Evolutionary conservation across 176 grass and related monocot genomes (phyloP), one percentile per base, ranked within the genome.

Genomic region (Secale cereale): DNA sequence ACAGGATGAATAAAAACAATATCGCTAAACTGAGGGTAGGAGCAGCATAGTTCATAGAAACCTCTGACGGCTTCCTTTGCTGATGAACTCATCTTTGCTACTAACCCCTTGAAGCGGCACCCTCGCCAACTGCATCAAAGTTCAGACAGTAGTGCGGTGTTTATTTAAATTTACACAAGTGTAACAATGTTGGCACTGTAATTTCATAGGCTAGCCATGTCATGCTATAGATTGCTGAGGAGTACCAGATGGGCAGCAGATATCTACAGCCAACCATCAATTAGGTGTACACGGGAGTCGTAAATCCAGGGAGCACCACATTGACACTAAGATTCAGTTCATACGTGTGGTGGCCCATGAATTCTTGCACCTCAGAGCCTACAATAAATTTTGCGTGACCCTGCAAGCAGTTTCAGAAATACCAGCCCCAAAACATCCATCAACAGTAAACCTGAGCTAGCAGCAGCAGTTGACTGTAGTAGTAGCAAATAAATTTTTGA

Each of bases 231-330:
- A 39, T 39, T 39, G 37, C 37, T 39, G 37, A 87, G 10, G 45
- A 48, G 28, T 43, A 29, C 0, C 28, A 79, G 3, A 65, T 36
- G 46, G 26, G n/a, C 66, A 30, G 65, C 15, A 76, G 37, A 0
- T 86, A 95, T 93, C 87, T 83, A 86, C 66, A 98, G 46, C 4
- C 91, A 93, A 50, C 91, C 96, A 20, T 73, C 65, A 56, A 98
- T 87, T 45, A 94, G 64, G 80, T 98, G 96, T 31, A 91, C 89
- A 79, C 95, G 96, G 39, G 96, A 98, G 88, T 98, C 96, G 95
- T 91, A 81, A 98, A 94, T 15, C 89, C 96, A 0, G 91, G 93
- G 23, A 98, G 48, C 37, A 98, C 91, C 78, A 98, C 88, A 36
- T 91, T 94, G 29, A 91, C 93, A 69, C 88, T 87, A 80, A 94